Conservation (phyloP, 805 yeast genomes). For the Metschnikowia drakensbergensis region DNA sequence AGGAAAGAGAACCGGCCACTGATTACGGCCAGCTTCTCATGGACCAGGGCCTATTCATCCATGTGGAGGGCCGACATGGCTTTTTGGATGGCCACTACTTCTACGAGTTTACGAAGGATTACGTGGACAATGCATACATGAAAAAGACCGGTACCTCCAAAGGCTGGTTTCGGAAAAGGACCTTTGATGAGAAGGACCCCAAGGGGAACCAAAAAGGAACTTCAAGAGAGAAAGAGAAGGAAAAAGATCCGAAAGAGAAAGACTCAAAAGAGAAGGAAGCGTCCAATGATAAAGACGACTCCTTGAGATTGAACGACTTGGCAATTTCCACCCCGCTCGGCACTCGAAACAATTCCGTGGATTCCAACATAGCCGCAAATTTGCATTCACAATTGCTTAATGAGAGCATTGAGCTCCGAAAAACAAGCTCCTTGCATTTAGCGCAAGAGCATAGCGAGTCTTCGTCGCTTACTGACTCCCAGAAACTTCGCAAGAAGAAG, state of each 20-base stretch:
- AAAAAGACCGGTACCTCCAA: constrained; percentile 12
- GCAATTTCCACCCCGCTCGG: background rate
- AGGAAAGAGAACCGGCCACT: constrained; percentile 78
- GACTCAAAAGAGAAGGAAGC: too few species aligned
- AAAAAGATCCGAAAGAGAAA: background rate
- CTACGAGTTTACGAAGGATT: constrained; percentile 64
- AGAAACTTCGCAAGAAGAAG: constrained; percentile 21
- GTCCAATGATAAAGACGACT: background rate
- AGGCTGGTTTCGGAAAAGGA: constrained; percentile 32
- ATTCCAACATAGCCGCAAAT: background rate
- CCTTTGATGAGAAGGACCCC: constrained; percentile 6
- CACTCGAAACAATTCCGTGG: constrained; percentile 5
- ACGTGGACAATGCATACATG: constrained; percentile 31
- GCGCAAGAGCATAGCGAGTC: constrained; percentile 15
- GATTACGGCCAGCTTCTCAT: constrained; percentile 73
- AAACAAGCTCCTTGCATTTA: constrained; percentile 13
- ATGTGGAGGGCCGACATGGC: constrained; percentile 78
- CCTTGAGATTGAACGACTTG: background rate
- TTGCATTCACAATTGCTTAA: background rate
- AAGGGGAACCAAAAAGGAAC: background rate
- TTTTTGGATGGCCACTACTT: constrained; percentile 93
- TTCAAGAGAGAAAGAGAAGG: background rate
- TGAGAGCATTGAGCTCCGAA: constrained; percentile 8
- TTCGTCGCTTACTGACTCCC: constrained; percentile 18
- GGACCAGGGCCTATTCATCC: constrained; percentile 69